Evolutionary conservation across 2,329 filamentous ascomycete genomes (phyloP), one percentile per base, ranked within the genome.

Genomic region (Hymenoscyphus occultus): DNA sequence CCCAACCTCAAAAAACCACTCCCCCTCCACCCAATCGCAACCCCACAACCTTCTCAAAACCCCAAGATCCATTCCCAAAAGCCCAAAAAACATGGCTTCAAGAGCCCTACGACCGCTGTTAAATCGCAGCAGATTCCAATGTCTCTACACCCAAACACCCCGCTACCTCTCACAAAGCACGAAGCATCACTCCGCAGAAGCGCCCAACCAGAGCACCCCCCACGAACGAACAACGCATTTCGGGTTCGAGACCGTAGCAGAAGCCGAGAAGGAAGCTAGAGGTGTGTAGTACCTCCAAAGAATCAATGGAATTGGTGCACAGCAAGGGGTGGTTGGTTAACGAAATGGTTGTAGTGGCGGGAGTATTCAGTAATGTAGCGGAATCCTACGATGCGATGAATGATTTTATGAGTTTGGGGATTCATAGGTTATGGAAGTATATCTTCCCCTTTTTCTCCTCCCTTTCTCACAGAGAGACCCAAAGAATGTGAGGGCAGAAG

Each of bases 401-500:
- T 80, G 95, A 99, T 78, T 85, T 98, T 71, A 99, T 99, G 95
- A 98, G 95, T 7, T 86, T 99, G 59, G 95, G 95, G 63, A 93
- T 97, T 80, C 95, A 99, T 78, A 90, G 95, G 56, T 82, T 99
- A 45, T 99, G 95, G 95, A 99, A 90, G 73, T 86, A 86, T 71
- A 60, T 83, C 19, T 39, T 77, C 58, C 35, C 39, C n/a, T 48
- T 9, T 39, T 13, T 12, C 19, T 13, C 10, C 14, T 19, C 6
- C 5, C 45, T 19, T 48, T 5, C n/a, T 19, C 54, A 14, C 9
- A 40, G 10, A 32, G 2, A 42, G 4, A 40, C 22, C 13, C 35
- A 28, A 28, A 28, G 28, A 28, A 28, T 28, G 2, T 28, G 28
- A 28, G 28, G 3, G 28, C 28, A 28, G 28, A 28, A 28, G 28